phyloP scores from a whole-genome alignment of 2,329 filamentous ascomycete species.

The Hymenoscyphus fructigenus region DNA sequence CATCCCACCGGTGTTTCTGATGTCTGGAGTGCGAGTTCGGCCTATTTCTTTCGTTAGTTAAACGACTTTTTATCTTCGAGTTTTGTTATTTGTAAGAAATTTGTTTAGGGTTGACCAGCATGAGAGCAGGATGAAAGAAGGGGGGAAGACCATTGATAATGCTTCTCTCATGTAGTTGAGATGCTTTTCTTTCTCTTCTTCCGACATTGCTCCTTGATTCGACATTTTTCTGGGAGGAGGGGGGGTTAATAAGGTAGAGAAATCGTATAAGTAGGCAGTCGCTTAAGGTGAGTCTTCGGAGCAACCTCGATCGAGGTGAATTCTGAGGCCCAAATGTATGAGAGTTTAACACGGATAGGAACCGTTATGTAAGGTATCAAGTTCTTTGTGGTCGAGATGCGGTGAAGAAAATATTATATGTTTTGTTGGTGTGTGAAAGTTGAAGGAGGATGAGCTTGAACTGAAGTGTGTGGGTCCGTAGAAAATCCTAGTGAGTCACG shows the following conservation, averaged over 20 bases:
- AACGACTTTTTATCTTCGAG: not conserved
- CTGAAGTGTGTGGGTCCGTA: not conserved
- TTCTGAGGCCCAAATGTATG: not conserved
- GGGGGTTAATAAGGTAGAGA: no score
- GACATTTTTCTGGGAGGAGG: not conserved
- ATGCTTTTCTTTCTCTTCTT: constrained; percentile 1
- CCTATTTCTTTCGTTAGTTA: constrained; percentile 49
- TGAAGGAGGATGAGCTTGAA: not conserved
- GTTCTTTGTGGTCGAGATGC: not conserved
- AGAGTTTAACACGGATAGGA: not conserved
- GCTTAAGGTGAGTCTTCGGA: not conserved
- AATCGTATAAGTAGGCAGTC: not conserved
- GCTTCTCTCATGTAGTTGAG: constrained; percentile 9
- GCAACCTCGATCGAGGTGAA: not conserved
- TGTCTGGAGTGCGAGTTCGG: constrained; percentile 76
- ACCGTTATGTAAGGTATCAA: not conserved
- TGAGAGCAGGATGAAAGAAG: not conserved
- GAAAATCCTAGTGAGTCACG: not conserved
- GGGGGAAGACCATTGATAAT: constrained; percentile 38
- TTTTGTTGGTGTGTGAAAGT: not conserved
- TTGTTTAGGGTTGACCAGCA: no score
- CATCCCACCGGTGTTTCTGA: constrained; percentile 97
- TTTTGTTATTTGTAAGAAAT: not conserved
- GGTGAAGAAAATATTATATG: not conserved
- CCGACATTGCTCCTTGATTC: not conserved